phyloP scores from a whole-genome alignment of 1,139 yeast species.

The Hanseniaspora sp. region DNA sequence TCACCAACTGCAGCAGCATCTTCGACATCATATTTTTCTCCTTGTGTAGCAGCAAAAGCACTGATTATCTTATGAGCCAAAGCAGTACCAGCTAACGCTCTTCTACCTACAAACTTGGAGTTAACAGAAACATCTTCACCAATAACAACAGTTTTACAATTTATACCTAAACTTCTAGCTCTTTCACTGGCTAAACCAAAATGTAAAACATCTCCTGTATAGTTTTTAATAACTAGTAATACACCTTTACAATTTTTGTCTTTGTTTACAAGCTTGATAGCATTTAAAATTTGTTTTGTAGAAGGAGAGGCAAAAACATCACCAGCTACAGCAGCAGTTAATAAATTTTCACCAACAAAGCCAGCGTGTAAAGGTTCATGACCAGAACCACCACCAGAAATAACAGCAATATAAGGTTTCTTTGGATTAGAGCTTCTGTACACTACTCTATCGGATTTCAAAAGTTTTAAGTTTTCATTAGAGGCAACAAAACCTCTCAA shows the following conservation, averaged over 20 bases:
- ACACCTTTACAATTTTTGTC: slow-evolving; percentile 48
- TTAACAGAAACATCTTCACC: slow-evolving; percentile 94
- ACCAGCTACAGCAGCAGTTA: slow-evolving; percentile 85
- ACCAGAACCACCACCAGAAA: slow-evolving; percentile 93
- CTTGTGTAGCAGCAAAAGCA: slow-evolving; percentile 47
- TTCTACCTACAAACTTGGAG: slow-evolving; percentile 71
- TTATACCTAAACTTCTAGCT: slow-evolving; percentile 64
- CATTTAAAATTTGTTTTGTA: slow-evolving; percentile 68
- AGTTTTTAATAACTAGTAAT: slow-evolving; percentile 70
- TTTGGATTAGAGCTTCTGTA: slow-evolving; percentile 32
- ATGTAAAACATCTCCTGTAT: slow-evolving; percentile 87
- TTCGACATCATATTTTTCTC: slow-evolving; percentile 36
- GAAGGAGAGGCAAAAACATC: slow-evolving; percentile 85
- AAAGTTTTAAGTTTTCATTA: slow-evolving; percentile 53
- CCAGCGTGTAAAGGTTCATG: slow-evolving; percentile 94
- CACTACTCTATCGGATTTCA: slow-evolving; percentile 60
- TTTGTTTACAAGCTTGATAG: slow-evolving; percentile 37
- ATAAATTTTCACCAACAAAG: slow-evolving; percentile 68
- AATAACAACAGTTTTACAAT: slow-evolving; percentile 62
- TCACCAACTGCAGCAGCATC: slow-evolving; percentile 50
- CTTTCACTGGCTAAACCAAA: slow-evolving; percentile 86
- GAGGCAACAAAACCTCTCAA: slow-evolving; percentile 58
- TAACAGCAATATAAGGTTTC: slow-evolving; percentile 47
- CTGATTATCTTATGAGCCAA: slow-evolving; percentile 79
- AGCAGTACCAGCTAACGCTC: slow-evolving; percentile 87